phyloP scores from a whole-genome alignment of 2,329 filamentous ascomycete genomes.

The Emericellopsis atlantica region DNA sequence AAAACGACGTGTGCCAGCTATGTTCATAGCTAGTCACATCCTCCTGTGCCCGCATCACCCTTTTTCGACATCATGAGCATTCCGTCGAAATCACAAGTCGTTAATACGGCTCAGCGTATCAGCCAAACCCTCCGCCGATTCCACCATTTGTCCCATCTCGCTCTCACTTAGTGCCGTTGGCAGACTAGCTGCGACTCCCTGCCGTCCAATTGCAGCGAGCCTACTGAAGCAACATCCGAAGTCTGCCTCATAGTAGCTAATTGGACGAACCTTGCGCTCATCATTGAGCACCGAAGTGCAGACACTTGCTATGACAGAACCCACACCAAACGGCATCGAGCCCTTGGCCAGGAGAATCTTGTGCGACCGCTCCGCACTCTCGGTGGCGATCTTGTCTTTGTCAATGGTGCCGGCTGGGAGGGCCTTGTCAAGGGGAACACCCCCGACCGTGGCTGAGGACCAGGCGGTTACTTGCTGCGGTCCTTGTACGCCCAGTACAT shows the following conservation, averaged over 20 bases:
- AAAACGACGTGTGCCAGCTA: too few relatives aligned
- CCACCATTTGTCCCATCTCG: conserved; percentile 1
- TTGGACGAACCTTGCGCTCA: conserved; percentile 27
- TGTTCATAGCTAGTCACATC: too few relatives aligned
- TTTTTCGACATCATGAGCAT: too few relatives aligned
- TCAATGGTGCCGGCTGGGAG: conserved; percentile 7
- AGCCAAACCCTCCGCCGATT: conserved; percentile 3
- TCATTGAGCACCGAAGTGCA: conserved; percentile 37
- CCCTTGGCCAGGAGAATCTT: conserved; percentile 36
- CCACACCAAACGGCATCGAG: conserved; percentile 35
- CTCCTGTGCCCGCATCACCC: too few relatives aligned
- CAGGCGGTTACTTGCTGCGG: conserved; percentile 10
- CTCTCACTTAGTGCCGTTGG: neutral
- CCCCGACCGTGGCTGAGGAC: conserved; percentile 10
- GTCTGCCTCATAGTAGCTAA: conserved; percentile 35
- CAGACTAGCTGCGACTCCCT: conserved; percentile 13
- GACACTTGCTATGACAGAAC: conserved; percentile 30
- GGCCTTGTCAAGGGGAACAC: conserved; percentile 6
- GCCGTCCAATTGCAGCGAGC: conserved; percentile 32
- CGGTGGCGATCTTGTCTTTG: conserved; percentile 21
- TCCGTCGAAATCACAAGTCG: neutral
- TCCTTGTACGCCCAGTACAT: conserved; percentile 11
- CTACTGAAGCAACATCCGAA: conserved; percentile 34
- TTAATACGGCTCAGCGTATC: neutral
- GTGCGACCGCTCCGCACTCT: conserved; percentile 30